These are phyloP conservation scores for Senecio squalidus DNA, from an alignment of 140 eudicot genomes.

Conservation along the genomic window DNA sequence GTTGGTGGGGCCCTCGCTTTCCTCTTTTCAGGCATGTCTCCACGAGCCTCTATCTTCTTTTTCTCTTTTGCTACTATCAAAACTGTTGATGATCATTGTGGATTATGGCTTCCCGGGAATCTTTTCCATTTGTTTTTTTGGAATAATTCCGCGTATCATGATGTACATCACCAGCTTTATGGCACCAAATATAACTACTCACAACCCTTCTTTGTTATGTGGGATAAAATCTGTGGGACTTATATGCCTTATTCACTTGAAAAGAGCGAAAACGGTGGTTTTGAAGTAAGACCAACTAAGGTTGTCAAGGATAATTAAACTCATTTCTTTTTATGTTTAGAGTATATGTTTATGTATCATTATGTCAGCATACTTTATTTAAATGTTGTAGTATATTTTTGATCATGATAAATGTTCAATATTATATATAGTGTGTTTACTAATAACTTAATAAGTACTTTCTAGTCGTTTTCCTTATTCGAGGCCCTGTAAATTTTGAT, in stretches of 20 bases:
- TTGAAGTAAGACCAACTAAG: slow-evolving; percentile 39
- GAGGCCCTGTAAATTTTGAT: slow-evolving; percentile 17
- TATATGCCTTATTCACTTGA: slow-evolving; percentile 42
- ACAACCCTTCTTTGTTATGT: slow-evolving; percentile 40
- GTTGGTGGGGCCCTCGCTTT: slow-evolving; percentile 47
- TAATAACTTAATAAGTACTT: slow-evolving; percentile 6
- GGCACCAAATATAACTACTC: slow-evolving; percentile 46
- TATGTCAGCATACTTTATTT: slow-evolving; percentile 18
- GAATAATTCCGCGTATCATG: slow-evolving; percentile 46
- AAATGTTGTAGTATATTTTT: slow-evolving; percentile 11
- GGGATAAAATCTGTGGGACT: slow-evolving; percentile 49
- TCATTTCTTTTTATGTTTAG: slow-evolving; percentile 18
- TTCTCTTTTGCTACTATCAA: slow-evolving; percentile 47
- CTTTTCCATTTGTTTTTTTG: slow-evolving; percentile 35
- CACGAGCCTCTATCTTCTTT: slow-evolving; percentile 45
- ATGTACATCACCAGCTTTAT: slow-evolving; percentile 46
- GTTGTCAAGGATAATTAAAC: slow-evolving; percentile 37
- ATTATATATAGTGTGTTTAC: slow-evolving; percentile 26
- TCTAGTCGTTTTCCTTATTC: slow-evolving; percentile 1
- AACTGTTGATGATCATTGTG: slow-evolving; percentile 49
- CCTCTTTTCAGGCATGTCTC: slow-evolving; percentile 50
- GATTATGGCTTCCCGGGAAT: slow-evolving; percentile 45
- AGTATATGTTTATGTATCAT: slow-evolving; percentile 26
- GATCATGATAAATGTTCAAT: slow-evolving; percentile 22
- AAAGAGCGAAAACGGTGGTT: slow-evolving; percentile 39